phyloP scores from a whole-genome alignment of 805 yeast genomes.

The Sugiyamaella floridensis region DNA sequence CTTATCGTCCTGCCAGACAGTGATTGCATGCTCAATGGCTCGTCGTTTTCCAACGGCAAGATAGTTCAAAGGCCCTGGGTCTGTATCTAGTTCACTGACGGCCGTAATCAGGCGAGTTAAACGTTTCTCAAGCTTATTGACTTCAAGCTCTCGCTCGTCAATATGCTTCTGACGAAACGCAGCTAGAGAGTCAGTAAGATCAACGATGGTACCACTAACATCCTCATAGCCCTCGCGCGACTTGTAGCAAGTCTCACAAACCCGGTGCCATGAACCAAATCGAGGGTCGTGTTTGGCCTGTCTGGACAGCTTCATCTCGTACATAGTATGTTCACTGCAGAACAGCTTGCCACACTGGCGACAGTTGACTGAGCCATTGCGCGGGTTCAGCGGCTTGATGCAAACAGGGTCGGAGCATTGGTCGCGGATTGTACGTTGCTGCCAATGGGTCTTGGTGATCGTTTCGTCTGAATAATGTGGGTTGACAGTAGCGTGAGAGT shows the following conservation, averaged over 20 bases:
- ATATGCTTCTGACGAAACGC: constrained; percentile 36
- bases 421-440: constrained; percentile 39
- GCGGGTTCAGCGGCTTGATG: constrained; percentile 37
- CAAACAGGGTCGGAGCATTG: constrained; percentile 41
- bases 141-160: constrained; percentile 46
- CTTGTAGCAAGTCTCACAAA: constrained; percentile 58
- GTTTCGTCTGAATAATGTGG: constrained; percentile 24
- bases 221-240: constrained; percentile 48
- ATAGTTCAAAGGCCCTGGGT: constrained; percentile 21
- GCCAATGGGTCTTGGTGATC: constrained; percentile 53
- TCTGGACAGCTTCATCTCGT: constrained; percentile 43
- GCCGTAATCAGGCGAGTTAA: constrained; percentile 32
- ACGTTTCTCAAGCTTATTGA: constrained; percentile 56
- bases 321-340: constrained; percentile 59
- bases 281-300: constrained; percentile 36
- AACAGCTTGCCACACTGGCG: constrained; percentile 67
- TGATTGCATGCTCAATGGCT: constrained; percentile 42
- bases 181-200: constrained; percentile 41
- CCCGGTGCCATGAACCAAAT: constrained; percentile 60
- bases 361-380: constrained; percentile 61
- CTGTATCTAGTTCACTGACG: constrained; percentile 11
- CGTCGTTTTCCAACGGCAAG: constrained; percentile 25
- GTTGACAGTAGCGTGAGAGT: constrained; percentile 1
- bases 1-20: constrained; percentile 60
- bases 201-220: constrained; percentile 37